Evolutionary conservation across 495 filamentous ascomycete species (phyloP).

Genomic region (Glonium stellatum): DNA sequence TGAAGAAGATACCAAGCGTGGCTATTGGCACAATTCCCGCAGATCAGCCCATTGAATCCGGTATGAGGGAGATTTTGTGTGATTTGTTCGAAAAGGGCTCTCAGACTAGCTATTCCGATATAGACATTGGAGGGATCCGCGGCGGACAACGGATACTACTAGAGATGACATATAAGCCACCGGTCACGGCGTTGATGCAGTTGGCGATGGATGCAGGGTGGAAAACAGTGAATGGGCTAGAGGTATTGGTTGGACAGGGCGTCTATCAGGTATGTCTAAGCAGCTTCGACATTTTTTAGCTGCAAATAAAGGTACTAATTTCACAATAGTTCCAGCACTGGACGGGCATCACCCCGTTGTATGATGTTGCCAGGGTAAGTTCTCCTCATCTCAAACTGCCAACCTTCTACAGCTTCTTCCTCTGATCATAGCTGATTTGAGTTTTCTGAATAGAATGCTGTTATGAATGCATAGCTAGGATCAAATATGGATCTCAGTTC

Average conservation of each 20-base stretch:
- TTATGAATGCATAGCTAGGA: not conserved
- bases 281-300: constrained; percentile 25
- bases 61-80: constrained; percentile 60
- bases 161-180: constrained; percentile 96
- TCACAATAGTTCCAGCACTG: constrained; percentile 56
- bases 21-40: constrained; percentile 89
- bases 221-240: constrained; percentile 77
- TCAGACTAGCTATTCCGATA: constrained; percentile 18
- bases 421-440: not conserved
- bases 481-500: not conserved
- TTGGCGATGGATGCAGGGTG: constrained; percentile 77
- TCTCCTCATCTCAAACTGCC: not conserved
- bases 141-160: constrained; percentile 53
- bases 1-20: constrained; percentile 54
- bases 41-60: constrained; percentile 71
- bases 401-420: not conserved
- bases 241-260: constrained; percentile 85
- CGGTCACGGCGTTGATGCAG: constrained; percentile 76
- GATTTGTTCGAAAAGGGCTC: constrained; percentile 53
- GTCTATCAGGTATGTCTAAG: constrained; percentile 48
- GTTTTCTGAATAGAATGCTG: constrained; percentile 10
- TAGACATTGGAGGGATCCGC: constrained; percentile 22
- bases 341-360: constrained; percentile 69
- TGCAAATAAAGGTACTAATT: constrained; percentile 22
- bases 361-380: constrained; percentile 51